phyloP scores from a whole-genome alignment of 768 basidiomycete genomes.

The Candolleomyces aberdarensis region DNA sequence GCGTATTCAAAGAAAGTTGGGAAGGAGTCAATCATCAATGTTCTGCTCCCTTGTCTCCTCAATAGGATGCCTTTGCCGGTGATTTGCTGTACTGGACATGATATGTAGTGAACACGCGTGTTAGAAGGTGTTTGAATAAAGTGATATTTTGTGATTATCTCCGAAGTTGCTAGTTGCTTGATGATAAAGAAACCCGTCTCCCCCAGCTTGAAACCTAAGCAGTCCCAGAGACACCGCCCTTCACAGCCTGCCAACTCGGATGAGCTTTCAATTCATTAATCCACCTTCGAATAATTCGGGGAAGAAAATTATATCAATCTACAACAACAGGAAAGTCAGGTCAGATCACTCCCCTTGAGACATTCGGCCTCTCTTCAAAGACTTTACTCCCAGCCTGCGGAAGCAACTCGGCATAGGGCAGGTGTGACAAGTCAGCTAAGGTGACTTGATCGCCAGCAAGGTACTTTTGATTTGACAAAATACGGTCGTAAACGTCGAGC shows the following conservation, averaged over 20 bases:
- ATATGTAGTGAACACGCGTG: too few species aligned
- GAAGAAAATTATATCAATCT: not conserved
- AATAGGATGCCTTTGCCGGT: too few species aligned
- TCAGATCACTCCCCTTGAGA: conserved; percentile 14
- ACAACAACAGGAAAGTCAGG: too few species aligned
- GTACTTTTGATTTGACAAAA: conserved; percentile 55
- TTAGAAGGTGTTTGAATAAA: too few species aligned
- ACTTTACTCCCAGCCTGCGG: conserved; percentile 22
- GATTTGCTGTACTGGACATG: too few species aligned
- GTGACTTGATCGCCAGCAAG: conserved; percentile 55
- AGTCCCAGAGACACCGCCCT: conserved; percentile 25
- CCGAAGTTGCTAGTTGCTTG: too few species aligned
- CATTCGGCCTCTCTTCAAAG: conserved; percentile 43
- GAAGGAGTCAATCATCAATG: too few species aligned
- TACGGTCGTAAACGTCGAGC: conserved; percentile 53
- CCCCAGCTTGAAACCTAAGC: too few species aligned
- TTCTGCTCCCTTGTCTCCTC: too few species aligned
- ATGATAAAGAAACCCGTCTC: too few species aligned
- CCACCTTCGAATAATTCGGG: conserved; percentile 22
- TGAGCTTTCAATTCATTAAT: conserved; percentile 34
- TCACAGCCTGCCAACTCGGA: conserved; percentile 46
- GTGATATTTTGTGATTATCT: too few species aligned
- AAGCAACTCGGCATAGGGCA: conserved; percentile 37
- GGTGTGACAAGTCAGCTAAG: conserved; percentile 51
- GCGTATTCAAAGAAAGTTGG: too few species aligned